A percentile compares a stretch with the other conserved stretches of the same genome.
phyloP scores from a whole-genome alignment of 2,329 filamentous ascomycete genomes.

The Exophiala alcalophila region DNA sequence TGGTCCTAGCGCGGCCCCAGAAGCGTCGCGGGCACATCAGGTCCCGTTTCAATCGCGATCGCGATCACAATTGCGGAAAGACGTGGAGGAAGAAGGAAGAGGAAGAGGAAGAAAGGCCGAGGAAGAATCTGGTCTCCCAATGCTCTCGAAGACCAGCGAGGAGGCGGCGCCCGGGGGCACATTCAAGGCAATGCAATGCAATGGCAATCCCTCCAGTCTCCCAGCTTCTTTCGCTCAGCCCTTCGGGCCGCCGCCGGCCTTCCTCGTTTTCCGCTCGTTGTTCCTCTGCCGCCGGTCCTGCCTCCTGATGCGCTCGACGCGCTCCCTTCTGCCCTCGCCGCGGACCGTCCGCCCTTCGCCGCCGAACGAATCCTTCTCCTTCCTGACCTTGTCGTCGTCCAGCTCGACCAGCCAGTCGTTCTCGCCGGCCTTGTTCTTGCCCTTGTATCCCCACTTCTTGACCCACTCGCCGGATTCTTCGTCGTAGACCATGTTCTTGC shows the following conservation, averaged over 20 bases:
- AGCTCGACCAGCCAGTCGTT: slow-evolving; percentile 91
- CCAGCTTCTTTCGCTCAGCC: slow-evolving; percentile 6
- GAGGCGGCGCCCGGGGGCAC: no score
- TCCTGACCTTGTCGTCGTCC: slow-evolving; percentile 70
- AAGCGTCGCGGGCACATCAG: no score
- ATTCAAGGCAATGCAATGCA: no score
- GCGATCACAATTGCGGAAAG: no score
- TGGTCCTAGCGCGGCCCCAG: no score
- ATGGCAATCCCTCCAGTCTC: neutral
- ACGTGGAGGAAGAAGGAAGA: no score
- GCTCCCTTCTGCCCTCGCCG: slow-evolving; percentile 65
- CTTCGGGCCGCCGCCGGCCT: slow-evolving; percentile 30
- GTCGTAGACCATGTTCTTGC: slow-evolving; percentile 74
- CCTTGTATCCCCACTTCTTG: slow-evolving; percentile 92
- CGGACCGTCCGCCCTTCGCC: slow-evolving; percentile 57
- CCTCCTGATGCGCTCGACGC: slow-evolving; percentile 60
- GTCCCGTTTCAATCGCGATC: no score
- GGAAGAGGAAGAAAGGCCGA: no score
- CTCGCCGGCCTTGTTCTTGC: slow-evolving; percentile 79
- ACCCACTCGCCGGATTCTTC: slow-evolving; percentile 84
- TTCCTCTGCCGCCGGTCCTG: slow-evolving; percentile 67
- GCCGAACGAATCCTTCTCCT: slow-evolving; percentile 54
- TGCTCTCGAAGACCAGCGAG: no score
- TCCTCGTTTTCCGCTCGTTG: slow-evolving; percentile 52
- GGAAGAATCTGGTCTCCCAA: no score